A percentile compares a stretch with the other conserved stretches of the same genome.
Evolutionary conservation across 1,284 basidiomycete genomes (phyloP).

Genomic region (Ustilago tritici): DNA sequence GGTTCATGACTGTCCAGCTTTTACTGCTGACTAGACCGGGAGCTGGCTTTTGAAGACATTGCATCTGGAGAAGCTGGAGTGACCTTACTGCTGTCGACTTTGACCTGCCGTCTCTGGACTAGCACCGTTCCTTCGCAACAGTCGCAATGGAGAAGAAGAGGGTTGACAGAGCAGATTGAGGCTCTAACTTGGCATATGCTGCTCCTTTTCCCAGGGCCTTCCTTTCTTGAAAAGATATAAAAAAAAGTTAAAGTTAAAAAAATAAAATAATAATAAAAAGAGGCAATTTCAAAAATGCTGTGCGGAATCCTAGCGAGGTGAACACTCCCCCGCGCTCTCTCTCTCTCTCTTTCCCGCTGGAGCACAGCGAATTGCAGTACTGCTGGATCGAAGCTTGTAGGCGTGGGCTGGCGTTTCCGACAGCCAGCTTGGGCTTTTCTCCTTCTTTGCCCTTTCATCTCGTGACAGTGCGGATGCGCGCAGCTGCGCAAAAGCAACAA

Average conservation of each 20-base stretch:
- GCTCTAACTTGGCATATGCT: too few species aligned
- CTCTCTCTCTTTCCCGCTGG: background rate
- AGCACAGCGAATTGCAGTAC: background rate
- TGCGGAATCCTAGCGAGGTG: too few species aligned
- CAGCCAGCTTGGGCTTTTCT: background rate
- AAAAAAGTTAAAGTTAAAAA: too few species aligned
- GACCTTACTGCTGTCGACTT: background rate
- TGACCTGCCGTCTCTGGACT: background rate
- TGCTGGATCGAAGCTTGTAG: background rate
- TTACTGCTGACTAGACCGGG: too few species aligned
- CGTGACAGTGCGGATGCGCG: background rate
- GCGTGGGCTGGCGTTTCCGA: background rate
- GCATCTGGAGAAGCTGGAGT: background rate
- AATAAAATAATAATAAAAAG: too few species aligned
- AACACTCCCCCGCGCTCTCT: background rate
- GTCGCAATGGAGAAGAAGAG: background rate
- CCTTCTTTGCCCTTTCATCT: background rate
- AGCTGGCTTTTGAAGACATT: background rate
- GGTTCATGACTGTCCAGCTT: background rate
- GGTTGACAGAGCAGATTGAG: background rate
- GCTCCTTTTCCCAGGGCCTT: too few species aligned
- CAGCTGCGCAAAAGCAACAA: constrained; percentile 3
- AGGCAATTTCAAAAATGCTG: too few species aligned
- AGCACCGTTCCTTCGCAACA: background rate
- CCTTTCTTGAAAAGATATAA: too few species aligned